phyloP scores from a whole-genome alignment of 169 alveolate species.

The Plasmodium chabaudi region DNA sequence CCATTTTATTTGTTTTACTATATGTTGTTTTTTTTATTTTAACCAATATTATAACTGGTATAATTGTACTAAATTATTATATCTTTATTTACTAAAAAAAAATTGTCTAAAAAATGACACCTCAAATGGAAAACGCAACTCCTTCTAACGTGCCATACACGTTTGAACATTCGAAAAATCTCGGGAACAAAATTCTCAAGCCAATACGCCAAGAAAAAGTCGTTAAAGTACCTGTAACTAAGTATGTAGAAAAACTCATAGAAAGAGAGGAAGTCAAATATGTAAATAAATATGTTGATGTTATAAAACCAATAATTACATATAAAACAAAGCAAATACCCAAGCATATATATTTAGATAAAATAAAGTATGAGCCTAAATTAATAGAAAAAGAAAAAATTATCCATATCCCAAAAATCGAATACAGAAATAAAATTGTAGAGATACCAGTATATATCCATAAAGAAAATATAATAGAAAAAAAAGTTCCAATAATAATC shows the following conservation, averaged over 20 bases:
- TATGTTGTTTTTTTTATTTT: not conserved
- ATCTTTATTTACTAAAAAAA: constrained; percentile 10
- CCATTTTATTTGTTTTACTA: not conserved
- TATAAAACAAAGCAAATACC: constrained; percentile 72
- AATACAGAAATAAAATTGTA: constrained; percentile 73
- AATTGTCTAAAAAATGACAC: constrained; percentile 48
- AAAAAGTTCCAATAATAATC: constrained; percentile 65
- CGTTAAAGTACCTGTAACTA: constrained; percentile 73
- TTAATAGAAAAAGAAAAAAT: constrained; percentile 72
- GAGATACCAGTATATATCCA: constrained; percentile 73
- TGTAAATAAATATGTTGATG: constrained; percentile 73
- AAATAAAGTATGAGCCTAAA: constrained; percentile 68
- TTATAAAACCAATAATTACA: constrained; percentile 68
- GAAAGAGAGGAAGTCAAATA: constrained; percentile 69
- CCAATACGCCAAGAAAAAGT: constrained; percentile 75
- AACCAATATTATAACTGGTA: constrained; percentile 10
- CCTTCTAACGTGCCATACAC: constrained; percentile 34
- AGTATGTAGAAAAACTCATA: constrained; percentile 67
- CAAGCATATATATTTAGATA: constrained; percentile 70
- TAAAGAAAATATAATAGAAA: constrained; percentile 70
- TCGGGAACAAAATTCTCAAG: constrained; percentile 64
- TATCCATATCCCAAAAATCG: constrained; percentile 71
- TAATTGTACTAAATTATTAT: constrained; percentile 11
- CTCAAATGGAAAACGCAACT: constrained; percentile 5
- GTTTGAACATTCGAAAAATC: constrained; percentile 65